Evolutionary conservation across 1,284 basidiomycete genomes (phyloP).

Genomic region (Sporisorium scitamineum): DNA sequence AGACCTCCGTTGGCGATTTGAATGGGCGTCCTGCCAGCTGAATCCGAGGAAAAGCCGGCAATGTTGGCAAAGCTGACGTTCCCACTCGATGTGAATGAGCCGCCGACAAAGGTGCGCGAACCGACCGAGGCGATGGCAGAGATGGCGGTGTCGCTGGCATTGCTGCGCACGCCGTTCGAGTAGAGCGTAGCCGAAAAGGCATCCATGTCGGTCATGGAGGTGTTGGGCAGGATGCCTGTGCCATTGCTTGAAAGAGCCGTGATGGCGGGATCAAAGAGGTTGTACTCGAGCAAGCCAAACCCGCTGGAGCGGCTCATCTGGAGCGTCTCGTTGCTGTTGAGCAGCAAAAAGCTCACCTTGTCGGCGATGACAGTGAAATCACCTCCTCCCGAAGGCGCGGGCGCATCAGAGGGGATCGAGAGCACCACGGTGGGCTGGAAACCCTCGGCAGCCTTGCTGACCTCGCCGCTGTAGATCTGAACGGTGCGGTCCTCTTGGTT

Average conservation of each 20-base stretch:
- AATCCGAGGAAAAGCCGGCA: slow-evolving; percentile 77
- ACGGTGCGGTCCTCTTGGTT: slow-evolving; percentile 77
- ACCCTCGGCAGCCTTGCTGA: slow-evolving; percentile 72
- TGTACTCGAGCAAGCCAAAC: slow-evolving; percentile 61
- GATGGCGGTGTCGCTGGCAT: slow-evolving; percentile 67
- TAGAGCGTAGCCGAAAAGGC: slow-evolving; percentile 75
- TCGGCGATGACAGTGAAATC: slow-evolving; percentile 80
- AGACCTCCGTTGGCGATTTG: slow-evolving; percentile 67
- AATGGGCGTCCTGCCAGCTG: slow-evolving; percentile 70
- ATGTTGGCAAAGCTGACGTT: slow-evolving; percentile 78
- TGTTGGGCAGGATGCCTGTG: slow-evolving; percentile 53
- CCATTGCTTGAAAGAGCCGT: slow-evolving; percentile 39
- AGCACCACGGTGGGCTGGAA: slow-evolving; percentile 57
- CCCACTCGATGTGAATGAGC: slow-evolving; percentile 77
- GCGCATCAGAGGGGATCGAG: slow-evolving; percentile 56
- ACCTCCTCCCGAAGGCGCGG: slow-evolving; percentile 77
- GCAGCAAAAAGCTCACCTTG: slow-evolving; percentile 67
- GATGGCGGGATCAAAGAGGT: slow-evolving; percentile 50
- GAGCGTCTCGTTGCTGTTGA: slow-evolving; percentile 55
- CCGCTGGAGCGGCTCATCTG: slow-evolving; percentile 40
- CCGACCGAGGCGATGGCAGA: slow-evolving; percentile 73
- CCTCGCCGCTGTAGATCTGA: slow-evolving; percentile 83
- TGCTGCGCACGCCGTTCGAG: slow-evolving; percentile 62
- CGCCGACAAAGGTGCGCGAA: slow-evolving; percentile 79
- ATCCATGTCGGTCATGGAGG: slow-evolving; percentile 79